Percentiles rank a stretch among this genome's conserved stretches.
phyloP scores from a whole-genome alignment of 257 asterid genomes.

The Solanum arcanum region DNA sequence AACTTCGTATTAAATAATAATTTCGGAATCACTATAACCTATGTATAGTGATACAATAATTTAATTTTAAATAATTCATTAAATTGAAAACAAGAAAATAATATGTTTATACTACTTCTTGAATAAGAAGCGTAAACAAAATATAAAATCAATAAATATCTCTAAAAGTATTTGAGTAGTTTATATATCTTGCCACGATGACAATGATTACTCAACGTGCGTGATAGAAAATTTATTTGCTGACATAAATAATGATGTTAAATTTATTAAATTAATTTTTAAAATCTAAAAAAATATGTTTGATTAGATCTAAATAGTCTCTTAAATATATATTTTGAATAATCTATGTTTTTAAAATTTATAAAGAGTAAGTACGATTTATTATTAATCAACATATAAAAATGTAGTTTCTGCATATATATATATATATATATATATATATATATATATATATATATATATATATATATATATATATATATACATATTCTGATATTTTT shows the following conservation, averaged over 20 bases:
- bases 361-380: neutral
- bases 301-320: neutral
- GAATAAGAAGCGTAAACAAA: neutral
- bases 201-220: neutral
- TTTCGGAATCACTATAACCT: neutral
- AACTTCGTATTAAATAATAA: fast-evolving
- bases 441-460: too few relatives aligned
- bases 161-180: neutral
- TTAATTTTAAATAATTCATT: neutral
- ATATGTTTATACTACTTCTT: neutral
- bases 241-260: neutral
- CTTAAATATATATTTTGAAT: neutral
- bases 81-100: neutral
- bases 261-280: neutral
- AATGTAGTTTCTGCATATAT: neutral
- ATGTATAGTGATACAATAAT: neutral
- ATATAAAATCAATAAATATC: neutral
- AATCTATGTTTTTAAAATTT: neutral
- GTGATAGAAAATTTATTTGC: neutral
- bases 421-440: too few relatives aligned
- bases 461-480: too few relatives aligned
- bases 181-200: neutral
- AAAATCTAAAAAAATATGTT: neutral
- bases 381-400: neutral
- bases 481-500: too few relatives aligned